These are phyloP conservation scores for Auricularia cornea DNA, from an alignment of 768 basidiomycete species.

Conservation along the genomic window DNA sequence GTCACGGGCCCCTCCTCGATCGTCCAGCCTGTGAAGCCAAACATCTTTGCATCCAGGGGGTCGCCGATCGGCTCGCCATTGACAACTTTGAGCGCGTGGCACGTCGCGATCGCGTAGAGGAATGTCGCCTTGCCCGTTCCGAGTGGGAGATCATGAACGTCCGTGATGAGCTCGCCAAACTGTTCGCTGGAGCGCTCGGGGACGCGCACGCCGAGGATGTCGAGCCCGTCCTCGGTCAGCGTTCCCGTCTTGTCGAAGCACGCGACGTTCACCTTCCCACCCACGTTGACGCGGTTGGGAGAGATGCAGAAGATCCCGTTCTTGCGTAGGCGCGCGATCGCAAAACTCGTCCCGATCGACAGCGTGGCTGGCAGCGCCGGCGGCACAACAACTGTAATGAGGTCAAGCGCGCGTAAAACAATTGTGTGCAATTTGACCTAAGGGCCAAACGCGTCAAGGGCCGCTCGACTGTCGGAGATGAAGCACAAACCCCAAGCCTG, in stretches of 20 bases:
- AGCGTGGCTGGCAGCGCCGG: slow-evolving; percentile 95
- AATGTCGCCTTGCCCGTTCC: slow-evolving; percentile 72
- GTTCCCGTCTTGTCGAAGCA: slow-evolving; percentile 99
- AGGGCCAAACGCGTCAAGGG: slow-evolving; percentile 1
- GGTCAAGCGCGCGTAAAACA: slow-evolving; percentile 81
- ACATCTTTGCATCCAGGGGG: slow-evolving; percentile 96
- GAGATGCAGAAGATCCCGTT: slow-evolving; percentile 92
- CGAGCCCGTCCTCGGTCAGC: slow-evolving; percentile 93
- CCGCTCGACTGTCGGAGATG: background rate
- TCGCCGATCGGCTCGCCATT: slow-evolving; percentile 87
- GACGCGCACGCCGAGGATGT: slow-evolving; percentile 88
- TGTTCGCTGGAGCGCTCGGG: slow-evolving; percentile 66
- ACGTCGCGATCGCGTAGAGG: slow-evolving; percentile 88
- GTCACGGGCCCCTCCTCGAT: slow-evolving; percentile 81
- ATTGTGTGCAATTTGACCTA: slow-evolving; percentile 89
- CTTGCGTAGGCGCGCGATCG: slow-evolving; percentile 80
- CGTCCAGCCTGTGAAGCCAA: slow-evolving; percentile 92
- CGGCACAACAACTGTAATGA: slow-evolving; percentile 95
- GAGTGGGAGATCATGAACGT: slow-evolving; percentile 77
- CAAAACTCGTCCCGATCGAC: slow-evolving; percentile 95
- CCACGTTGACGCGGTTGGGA: slow-evolving; percentile 89
- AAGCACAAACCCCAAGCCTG: slow-evolving; percentile 62
- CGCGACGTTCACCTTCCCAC: slow-evolving; percentile 92
- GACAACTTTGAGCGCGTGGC: slow-evolving; percentile 90
- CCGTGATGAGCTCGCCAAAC: slow-evolving; percentile 85